phyloP scores from a whole-genome alignment of 345 rosid species.

The Gossypium rotundifolium region DNA sequence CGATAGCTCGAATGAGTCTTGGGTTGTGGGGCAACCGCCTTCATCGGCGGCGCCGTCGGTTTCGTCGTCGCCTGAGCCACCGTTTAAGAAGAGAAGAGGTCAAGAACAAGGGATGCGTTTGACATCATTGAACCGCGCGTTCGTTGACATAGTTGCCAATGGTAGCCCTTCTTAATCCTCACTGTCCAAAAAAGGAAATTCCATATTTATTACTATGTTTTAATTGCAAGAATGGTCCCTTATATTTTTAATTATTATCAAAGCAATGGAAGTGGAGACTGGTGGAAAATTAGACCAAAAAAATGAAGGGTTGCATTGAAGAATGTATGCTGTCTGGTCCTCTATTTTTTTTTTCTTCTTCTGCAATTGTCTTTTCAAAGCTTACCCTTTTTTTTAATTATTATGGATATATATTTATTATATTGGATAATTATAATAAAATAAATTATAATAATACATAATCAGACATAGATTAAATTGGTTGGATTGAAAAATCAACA shows the following conservation, averaged over 20 bases:
- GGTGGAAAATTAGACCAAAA: conserved; percentile 28
- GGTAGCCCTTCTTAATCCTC: conserved; percentile 25
- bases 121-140: conserved; percentile 26
- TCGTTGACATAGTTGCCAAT: conserved; percentile 34
- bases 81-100: conserved; percentile 47
- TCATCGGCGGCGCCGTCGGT: neutral
- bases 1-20: conserved; percentile 42
- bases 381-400: conserved; percentile 11
- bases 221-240: conserved; percentile 34
- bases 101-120: conserved; percentile 23
- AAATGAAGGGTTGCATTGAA: conserved; percentile 10
- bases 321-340: conserved; percentile 13
- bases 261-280: neutral
- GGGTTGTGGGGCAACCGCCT: conserved; percentile 24
- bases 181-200: neutral
- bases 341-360: neutral
- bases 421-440: too few species aligned
- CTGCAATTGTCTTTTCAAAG: conserved; percentile 6
- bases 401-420: too few species aligned
- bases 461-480: too few species aligned
- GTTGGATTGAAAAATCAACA: too few species aligned
- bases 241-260: neutral
- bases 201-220: conserved; percentile 7
- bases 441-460: too few species aligned
- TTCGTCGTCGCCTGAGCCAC: conserved; percentile 29